Base-by-base conservation (phyloP, 305 asterid species). In the Solanum hybrid region DNA sequence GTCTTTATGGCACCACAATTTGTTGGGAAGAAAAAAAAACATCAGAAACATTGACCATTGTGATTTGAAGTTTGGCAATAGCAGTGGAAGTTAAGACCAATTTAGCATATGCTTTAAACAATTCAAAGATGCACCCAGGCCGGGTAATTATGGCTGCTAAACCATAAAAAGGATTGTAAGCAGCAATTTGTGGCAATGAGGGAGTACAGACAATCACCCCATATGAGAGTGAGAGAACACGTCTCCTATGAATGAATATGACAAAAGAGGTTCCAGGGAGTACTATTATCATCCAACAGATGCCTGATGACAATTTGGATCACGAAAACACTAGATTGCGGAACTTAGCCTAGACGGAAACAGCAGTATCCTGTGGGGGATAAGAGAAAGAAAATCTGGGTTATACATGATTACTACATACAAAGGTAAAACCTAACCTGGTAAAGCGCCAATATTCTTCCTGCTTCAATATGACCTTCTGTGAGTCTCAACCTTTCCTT, bases 381-480 rank as follows among this genome's bases (percentile, higher is more conserved):
- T 32, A 4, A 22, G 77, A 85, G 77, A 32, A 11, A 32, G 32
- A 32, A 56, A 85, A 60, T 85, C 42, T 22, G 22, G 46, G 51
- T 42, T 56, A 56, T 22, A 85, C 88, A 60, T 60, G 88, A 85
- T 85, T 4, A 60, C 75, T 20, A 38, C 79, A 64, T 51, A 66
- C 73, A 89, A 31, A 76, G 86, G 90, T 75, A 88, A 91, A 71
- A 88, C 86, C 35, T 71, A 86, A 95, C 99, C 98, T 96, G 99
- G 93, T 97, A 97, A 90, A 93, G 90, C 42, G 97, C 90, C 93
- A 98, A 93, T 87, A 98, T 91, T 89, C 99, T 93, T 90, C 99
- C 99, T 42, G 99, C 98, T 94, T 98, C 99, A 91, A 96, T 88
- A 90, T 96, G 99, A 88, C 97, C 96, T 92, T 96, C 98, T 22